Evolutionary conservation across 176 grass and related monocot genomes (phyloP).

Genomic region (Triticum dicoccoides): DNA sequence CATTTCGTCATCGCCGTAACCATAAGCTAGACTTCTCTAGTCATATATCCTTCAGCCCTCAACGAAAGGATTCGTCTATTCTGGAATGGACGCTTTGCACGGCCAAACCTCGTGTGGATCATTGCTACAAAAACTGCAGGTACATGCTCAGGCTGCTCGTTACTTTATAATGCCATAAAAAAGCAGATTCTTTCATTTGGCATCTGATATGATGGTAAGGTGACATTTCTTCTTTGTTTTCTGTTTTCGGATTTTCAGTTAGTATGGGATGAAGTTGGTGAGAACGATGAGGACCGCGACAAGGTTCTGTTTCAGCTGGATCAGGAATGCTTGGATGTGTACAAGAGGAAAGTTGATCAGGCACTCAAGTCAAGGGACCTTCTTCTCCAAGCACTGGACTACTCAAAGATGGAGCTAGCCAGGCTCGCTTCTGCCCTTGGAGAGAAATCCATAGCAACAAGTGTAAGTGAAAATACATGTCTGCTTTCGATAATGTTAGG

Average conservation of each 20-base stretch:
- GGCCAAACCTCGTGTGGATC: constrained; percentile 41
- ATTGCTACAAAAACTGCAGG: constrained; percentile 59
- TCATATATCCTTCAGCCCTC: background rate
- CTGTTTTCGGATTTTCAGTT: constrained; percentile 2
- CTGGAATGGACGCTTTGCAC: constrained; percentile 21
- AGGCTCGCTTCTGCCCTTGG: constrained; percentile 55
- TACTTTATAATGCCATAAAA: background rate
- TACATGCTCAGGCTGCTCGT: background rate
- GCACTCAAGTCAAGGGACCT: constrained; percentile 41
- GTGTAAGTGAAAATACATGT: constrained; percentile 25
- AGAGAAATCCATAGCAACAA: constrained; percentile 46
- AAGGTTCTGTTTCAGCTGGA: constrained; percentile 50
- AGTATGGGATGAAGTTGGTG: constrained; percentile 49
- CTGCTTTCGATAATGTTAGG: background rate
- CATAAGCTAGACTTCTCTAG: background rate
- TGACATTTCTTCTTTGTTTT: background rate
- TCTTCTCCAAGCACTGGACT: constrained; percentile 48
- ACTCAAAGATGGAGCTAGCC: constrained; percentile 45
- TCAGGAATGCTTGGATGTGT: constrained; percentile 51
- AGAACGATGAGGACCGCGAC: constrained; percentile 29
- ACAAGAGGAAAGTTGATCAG: constrained; percentile 51
- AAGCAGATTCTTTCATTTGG: background rate
- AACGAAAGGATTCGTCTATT: background rate
- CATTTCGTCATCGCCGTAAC: background rate
- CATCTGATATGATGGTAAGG: background rate